Percentiles rank a stretch among this genome's conserved stretches.
Conservation (phyloP, 2,329 filamentous ascomycete genomes). For the Nothomitra cinnamomea region DNA sequence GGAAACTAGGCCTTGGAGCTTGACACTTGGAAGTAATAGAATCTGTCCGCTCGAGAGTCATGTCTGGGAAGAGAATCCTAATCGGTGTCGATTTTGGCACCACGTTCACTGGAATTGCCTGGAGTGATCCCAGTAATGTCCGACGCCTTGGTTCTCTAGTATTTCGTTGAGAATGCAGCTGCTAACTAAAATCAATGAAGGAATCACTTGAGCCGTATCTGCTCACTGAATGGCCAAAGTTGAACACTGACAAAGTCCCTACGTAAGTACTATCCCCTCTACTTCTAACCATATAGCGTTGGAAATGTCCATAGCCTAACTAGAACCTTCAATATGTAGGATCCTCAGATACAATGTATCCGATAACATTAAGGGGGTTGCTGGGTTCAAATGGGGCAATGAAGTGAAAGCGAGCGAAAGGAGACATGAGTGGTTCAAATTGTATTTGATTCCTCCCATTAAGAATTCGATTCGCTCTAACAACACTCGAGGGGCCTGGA, state of each 20-base stretch:
- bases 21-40: too few species aligned
- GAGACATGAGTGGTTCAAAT: slow-evolving; percentile 30
- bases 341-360: background rate
- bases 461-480: background rate
- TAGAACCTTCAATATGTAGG: slow-evolving; percentile 27
- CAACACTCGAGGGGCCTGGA: slow-evolving; percentile 1
- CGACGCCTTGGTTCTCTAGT: background rate
- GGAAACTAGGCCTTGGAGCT: too few species aligned
- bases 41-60: too few species aligned
- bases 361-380: too few species aligned
- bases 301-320: slow-evolving; percentile 19
- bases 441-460: slow-evolving; percentile 21
- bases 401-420: slow-evolving; percentile 1
- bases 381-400: slow-evolving; percentile 1
- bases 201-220: slow-evolving; percentile 28
- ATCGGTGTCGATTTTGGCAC: slow-evolving; percentile 40
- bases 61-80: slow-evolving; percentile 18
- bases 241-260: slow-evolving; percentile 30
- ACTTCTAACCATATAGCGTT: slow-evolving; percentile 24
- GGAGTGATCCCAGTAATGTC: slow-evolving; percentile 12
- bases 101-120: slow-evolving; percentile 38
- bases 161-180: background rate
- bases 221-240: slow-evolving; percentile 29
- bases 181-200: background rate
- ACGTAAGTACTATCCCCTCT: slow-evolving; percentile 18